Evolutionary conservation across 495 filamentous ascomycete species (phyloP).

Genomic region (Penicillium robsamsonii): DNA sequence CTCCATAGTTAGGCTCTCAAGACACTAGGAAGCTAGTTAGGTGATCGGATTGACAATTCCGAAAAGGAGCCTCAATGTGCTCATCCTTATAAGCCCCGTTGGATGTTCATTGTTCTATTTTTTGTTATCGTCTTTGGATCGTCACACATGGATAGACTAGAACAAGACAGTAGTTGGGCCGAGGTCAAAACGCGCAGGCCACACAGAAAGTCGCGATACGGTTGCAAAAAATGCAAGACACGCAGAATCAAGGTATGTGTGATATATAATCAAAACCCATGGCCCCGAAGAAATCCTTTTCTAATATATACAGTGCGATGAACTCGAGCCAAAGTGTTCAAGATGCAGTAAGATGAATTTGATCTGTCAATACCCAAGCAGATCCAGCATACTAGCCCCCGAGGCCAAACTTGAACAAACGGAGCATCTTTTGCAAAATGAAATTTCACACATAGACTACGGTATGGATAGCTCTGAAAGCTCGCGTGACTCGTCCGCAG

Average conservation of each 20-base stretch:
- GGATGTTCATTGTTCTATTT: neutral
- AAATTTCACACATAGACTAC: neutral
- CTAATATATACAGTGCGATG: slow-evolving; percentile 1
- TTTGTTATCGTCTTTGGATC: neutral
- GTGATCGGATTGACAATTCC: neutral
- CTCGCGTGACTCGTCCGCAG: neutral
- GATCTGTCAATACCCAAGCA: neutral
- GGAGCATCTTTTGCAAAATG: neutral
- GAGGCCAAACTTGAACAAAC: neutral
- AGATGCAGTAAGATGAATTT: slow-evolving; percentile 2
- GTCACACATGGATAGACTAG: neutral
- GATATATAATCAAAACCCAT: neutral
- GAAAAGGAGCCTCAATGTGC: neutral
- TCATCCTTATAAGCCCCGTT: neutral
- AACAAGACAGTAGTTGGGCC: neutral
- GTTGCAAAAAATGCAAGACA: slow-evolving; percentile 2
- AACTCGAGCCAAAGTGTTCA: slow-evolving; percentile 1
- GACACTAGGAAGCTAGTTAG: neutral
- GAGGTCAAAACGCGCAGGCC: neutral
- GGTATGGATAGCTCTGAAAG: neutral
- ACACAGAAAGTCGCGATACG: neutral
- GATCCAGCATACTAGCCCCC: neutral
- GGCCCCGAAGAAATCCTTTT: neutral
- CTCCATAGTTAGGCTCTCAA: neutral
- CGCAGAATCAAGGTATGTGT: slow-evolving; percentile 5